These are phyloP conservation scores for Epichloe sibirici DNA, from an alignment of 2,329 filamentous ascomycete species.

Conservation along the genomic window DNA sequence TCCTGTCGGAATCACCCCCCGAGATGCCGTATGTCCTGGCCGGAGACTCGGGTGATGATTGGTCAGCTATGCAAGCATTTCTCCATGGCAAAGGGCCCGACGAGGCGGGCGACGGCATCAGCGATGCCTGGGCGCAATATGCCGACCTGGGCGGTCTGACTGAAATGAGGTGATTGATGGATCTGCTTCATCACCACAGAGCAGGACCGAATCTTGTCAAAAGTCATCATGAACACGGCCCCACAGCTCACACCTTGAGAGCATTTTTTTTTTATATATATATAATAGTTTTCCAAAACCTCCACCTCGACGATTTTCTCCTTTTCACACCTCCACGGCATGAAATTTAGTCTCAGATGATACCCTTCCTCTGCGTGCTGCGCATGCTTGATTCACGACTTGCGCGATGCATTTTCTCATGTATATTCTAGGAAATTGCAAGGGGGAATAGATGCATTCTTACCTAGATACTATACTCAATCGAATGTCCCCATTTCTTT, in stretches of 20 bases:
- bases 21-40: constrained; percentile 14
- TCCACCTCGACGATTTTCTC: no score
- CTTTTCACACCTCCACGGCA: no score
- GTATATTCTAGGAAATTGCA: background rate
- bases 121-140: constrained; percentile 34
- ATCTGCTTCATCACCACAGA: background rate
- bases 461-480: no score
- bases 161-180: constrained; percentile 22
- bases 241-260: no score
- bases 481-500: no score
- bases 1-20: constrained; percentile 9
- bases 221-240: background rate
- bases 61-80: constrained; percentile 25
- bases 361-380: background rate
- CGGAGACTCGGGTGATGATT: constrained; percentile 23
- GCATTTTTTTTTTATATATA: background rate
- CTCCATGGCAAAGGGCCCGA: constrained; percentile 15
- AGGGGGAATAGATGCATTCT: background rate
- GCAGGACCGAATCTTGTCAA: background rate
- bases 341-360: background rate
- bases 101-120: constrained; percentile 11
- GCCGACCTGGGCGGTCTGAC: constrained; percentile 33
- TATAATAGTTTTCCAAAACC: background rate
- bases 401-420: background rate
- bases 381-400: background rate